A percentile compares a stretch with the other conserved stretches of the same genome.
Conservation (phyloP, 2,329 filamentous ascomycete species). For the Monascus ruber region DNA sequence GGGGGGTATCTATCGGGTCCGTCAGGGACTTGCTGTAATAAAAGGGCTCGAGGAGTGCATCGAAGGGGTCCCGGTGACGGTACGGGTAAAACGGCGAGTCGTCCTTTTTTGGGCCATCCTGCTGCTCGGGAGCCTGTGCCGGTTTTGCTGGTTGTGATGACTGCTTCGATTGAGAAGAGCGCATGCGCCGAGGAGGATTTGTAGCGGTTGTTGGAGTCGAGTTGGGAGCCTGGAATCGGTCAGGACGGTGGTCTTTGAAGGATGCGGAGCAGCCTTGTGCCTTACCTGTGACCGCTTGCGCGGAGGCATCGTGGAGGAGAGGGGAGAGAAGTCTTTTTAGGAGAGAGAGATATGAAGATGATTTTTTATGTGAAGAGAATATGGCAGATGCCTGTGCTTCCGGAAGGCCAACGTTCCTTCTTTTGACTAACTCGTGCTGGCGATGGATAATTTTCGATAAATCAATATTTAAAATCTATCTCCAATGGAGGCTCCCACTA, state of each 20-base stretch:
- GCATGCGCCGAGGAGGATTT: slow-evolving; percentile 14
- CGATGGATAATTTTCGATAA: too few relatives aligned
- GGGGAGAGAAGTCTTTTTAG: neutral
- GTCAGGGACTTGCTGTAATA: slow-evolving; percentile 58
- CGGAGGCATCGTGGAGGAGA: slow-evolving; percentile 21
- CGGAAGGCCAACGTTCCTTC: too few relatives aligned
- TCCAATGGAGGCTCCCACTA: too few relatives aligned
- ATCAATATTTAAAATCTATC: too few relatives aligned
- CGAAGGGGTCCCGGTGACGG: slow-evolving; percentile 36
- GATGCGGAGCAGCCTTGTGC: slow-evolving; percentile 17
- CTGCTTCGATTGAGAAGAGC: slow-evolving; percentile 15
- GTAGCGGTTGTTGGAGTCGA: slow-evolving; percentile 10
- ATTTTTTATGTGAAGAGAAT: too few relatives aligned
- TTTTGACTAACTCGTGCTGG: too few relatives aligned
- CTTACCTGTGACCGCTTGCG: slow-evolving; percentile 24
- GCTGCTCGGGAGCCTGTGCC: slow-evolving; percentile 5
- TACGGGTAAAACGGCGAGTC: slow-evolving; percentile 12
- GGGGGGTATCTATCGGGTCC: slow-evolving; percentile 57
- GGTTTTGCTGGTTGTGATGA: slow-evolving; percentile 9
- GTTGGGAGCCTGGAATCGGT: slow-evolving; percentile 6
- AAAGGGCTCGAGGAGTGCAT: slow-evolving; percentile 56
- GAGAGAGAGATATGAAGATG: neutral
- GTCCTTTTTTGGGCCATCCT: slow-evolving; percentile 8
- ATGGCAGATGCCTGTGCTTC: too few relatives aligned
- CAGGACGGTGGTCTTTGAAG: slow-evolving; percentile 2